A percentile compares a stretch with the other conserved stretches of the same genome.
phyloP scores from a whole-genome alignment of 495 filamentous ascomycete genomes.

The Clavariopsis aquatica region DNA sequence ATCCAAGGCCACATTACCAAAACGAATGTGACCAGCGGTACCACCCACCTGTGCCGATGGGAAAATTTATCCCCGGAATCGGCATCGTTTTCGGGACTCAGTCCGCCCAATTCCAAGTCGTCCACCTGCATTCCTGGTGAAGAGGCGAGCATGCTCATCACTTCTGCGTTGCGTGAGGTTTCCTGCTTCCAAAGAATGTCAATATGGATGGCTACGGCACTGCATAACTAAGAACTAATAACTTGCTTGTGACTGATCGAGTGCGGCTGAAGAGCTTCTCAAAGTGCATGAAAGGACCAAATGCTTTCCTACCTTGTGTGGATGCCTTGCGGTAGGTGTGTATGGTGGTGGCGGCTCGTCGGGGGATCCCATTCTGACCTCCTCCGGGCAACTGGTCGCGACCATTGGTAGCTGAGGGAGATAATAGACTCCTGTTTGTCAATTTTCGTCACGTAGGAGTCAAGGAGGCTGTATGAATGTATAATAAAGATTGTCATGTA shows the following conservation, averaged over 20 bases:
- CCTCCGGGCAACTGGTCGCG: background rate
- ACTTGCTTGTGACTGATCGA: conserved; percentile 2
- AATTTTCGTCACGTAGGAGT: conserved; percentile 2
- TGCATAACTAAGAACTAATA: conserved; percentile 3
- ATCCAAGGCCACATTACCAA: conserved; percentile 2
- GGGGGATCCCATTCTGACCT: background rate
- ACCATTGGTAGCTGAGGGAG: conserved; percentile 1
- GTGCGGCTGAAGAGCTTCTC: conserved; percentile 1
- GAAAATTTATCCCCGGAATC: conserved; percentile 2
- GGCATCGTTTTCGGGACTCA: conserved; percentile 1
- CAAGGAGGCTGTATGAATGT: conserved; percentile 2
- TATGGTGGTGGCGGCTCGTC: conserved; percentile 1
- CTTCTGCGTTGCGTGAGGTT: conserved; percentile 1
- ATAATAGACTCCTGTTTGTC: conserved; percentile 2
- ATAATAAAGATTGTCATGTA: conserved; percentile 3
- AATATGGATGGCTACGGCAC: conserved; percentile 1
- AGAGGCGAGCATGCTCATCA: conserved; percentile 1
- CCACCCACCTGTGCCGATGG: conserved; percentile 1
- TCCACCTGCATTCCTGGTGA: conserved; percentile 1
- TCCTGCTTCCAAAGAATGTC: conserved; percentile 2
- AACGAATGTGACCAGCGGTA: conserved; percentile 1
- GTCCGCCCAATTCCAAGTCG: conserved; percentile 1
- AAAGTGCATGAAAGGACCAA: conserved; percentile 1
- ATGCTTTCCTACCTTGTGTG: conserved; percentile 1
- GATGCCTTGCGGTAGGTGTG: conserved; percentile 1